Conservation (phyloP, 2,329 filamentous ascomycete species). For the Monilinia fructigena region DNA sequence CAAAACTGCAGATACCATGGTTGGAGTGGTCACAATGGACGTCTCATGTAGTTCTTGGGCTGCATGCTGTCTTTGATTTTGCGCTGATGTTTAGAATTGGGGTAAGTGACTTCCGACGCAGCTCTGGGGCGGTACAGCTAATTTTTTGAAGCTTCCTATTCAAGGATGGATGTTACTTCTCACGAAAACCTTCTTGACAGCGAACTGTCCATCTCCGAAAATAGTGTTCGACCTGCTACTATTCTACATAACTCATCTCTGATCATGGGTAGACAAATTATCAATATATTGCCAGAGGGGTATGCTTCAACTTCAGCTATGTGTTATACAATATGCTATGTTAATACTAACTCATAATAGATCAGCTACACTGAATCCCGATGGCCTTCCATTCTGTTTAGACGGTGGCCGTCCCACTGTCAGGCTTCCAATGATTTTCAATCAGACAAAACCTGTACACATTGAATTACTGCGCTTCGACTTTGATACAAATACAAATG, state of each 20-base stretch:
- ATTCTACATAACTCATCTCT: constrained; percentile 91
- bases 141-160: constrained; percentile 60
- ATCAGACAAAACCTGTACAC: constrained; percentile 83
- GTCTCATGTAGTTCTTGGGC: constrained; percentile 68
- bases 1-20: constrained; percentile 91
- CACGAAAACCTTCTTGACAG: constrained; percentile 81
- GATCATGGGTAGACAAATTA: constrained; percentile 94
- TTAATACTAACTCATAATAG: constrained; percentile 43
- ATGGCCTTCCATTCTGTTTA: constrained; percentile 78
- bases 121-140: constrained; percentile 24
- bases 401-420: constrained; percentile 60
- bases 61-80: constrained; percentile 72
- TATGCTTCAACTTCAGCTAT: constrained; percentile 42
- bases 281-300: constrained; percentile 96
- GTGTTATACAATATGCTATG: neutral
- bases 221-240: constrained; percentile 80
- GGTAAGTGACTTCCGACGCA: constrained; percentile 47
- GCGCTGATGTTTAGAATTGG: constrained; percentile 92
- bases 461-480: constrained; percentile 89
- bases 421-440: constrained; percentile 82
- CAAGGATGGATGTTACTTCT: constrained; percentile 70
- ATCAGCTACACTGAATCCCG: constrained; percentile 83
- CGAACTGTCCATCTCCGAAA: constrained; percentile 90
- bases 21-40: constrained; percentile 73
- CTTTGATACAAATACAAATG: constrained; percentile 74